Evolutionary conservation across 306 rosid species (phyloP).

Genomic region (Prunus armeniaca): DNA sequence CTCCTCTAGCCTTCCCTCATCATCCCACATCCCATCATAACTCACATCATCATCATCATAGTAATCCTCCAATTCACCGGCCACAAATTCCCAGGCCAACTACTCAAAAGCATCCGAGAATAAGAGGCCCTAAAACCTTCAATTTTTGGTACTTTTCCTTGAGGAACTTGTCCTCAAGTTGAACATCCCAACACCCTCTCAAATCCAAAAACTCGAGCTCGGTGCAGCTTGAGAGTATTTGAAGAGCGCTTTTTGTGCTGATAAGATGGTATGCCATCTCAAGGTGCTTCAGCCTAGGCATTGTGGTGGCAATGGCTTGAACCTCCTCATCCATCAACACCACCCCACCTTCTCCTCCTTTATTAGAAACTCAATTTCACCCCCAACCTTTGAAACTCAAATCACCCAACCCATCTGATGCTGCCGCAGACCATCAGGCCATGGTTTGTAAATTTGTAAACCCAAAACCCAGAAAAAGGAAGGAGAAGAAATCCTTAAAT

Average conservation of each 20-base stretch:
- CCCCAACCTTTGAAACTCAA: no score
- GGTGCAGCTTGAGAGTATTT: conserved; percentile 63
- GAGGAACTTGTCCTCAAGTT: conserved; percentile 47
- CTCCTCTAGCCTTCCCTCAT: conserved; percentile 47
- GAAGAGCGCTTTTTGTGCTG: conserved; percentile 55
- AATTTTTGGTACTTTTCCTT: conserved; percentile 64
- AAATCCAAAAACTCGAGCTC: conserved; percentile 75
- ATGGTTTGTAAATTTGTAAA: no score
- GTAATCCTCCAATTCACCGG: conserved; percentile 45
- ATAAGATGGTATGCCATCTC: conserved; percentile 87
- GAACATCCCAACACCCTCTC: conserved; percentile 87
- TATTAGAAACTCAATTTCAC: no score
- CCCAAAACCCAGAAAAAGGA: no score
- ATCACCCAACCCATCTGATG: no score
- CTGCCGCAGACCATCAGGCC: no score
- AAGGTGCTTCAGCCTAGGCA: conserved; percentile 92
- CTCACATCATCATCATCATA: conserved; percentile 55
- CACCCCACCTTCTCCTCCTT: no score
- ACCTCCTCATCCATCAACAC: conserved; percentile 67
- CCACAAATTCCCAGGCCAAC: conserved; percentile 71
- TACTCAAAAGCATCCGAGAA: conserved; percentile 64
- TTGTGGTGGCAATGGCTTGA: conserved; percentile 74
- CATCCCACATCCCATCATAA: conserved; percentile 75
- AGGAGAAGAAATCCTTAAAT: no score
- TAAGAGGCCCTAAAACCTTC: conserved; percentile 76